A percentile compares a stretch with the other conserved stretches of the same genome.
These are phyloP conservation scores for Teratosphaeria pseudoeucalypti DNA, from an alignment of 2,329 filamentous ascomycete genomes.

Conservation along the genomic window DNA sequence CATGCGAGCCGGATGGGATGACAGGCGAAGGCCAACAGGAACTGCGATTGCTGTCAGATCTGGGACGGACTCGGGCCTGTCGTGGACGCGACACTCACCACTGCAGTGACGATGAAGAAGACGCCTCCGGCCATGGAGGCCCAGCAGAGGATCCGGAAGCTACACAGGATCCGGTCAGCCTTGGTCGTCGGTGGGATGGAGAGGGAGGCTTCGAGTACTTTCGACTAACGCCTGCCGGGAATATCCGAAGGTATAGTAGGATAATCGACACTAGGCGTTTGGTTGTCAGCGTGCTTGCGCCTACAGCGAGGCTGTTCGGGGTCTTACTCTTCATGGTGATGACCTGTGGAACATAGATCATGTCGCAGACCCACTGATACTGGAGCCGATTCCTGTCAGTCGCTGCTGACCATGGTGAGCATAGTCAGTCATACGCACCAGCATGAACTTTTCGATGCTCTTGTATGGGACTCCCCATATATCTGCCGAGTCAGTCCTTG, in stretches of 20 bases:
- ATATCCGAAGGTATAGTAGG: neutral
- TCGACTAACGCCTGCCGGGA: neutral
- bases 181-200: neutral
- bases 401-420: neutral
- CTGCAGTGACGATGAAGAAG: neutral
- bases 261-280: neutral
- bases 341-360: neutral
- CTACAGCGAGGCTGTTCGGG: neutral
- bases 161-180: neutral
- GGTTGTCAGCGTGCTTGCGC: neutral
- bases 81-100: neutral
- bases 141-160: neutral
- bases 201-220: neutral
- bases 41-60: neutral
- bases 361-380: neutral
- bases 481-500: neutral
- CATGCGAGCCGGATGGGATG: neutral
- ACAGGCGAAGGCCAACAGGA: neutral
- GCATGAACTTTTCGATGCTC: neutral
- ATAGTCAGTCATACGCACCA: neutral
- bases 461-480: neutral
- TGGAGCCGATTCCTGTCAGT: neutral
- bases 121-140: neutral
- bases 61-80: neutral
- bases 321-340: neutral